Evolutionary conservation across 1,284 basidiomycete genomes (phyloP), one percentile per base, ranked within the genome.

Genomic region (Ceratobasidium sp.): DNA sequence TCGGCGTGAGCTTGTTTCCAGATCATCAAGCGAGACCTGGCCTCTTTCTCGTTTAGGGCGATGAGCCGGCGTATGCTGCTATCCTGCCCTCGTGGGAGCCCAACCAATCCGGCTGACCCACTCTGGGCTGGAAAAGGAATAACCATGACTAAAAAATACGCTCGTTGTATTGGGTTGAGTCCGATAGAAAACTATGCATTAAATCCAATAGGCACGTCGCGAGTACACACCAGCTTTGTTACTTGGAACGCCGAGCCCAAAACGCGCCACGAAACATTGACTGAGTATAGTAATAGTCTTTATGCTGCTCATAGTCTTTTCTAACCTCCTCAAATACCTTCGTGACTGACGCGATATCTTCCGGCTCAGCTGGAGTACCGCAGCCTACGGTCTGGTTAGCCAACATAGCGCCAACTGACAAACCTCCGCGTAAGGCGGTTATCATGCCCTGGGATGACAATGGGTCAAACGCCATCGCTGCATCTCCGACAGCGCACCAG

Each of bases 391-490:
- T n/a, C 27, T 68, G 42, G 6, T 31, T 57, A 4, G 67, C 34
- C 12, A 57, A 38, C 53, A 57, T 57, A 15, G 34, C 45, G 13
- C 67, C 67, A 4, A 68, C 34, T 2, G 45, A 58, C 31, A 29
- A 49, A 6, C 78, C 78, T 62, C 73, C 71, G 20, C 77, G 73
- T 54, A 80, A 71, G 1, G 78, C 74, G 22, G 78, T 79, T 55
- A 80, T 76, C 73, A 80, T 80, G 13, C 79, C 80, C 62, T 79
- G 78, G 12, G 78, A 80, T 3, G 78, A 79, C 10, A 80, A 17
- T 17, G 79, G 78, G 67, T 80, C 79, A 68, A 79, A 79, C n/a
- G 79, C 78, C 72, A 78, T 73, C 2, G 79, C 78, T 10, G 78
- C 78, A 70, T 80, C 78, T 12, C 79, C 78, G n/a, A 79, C 78